phyloP scores from a whole-genome alignment of 2,329 filamentous ascomycete species.

The Fusarium circinatum region DNA sequence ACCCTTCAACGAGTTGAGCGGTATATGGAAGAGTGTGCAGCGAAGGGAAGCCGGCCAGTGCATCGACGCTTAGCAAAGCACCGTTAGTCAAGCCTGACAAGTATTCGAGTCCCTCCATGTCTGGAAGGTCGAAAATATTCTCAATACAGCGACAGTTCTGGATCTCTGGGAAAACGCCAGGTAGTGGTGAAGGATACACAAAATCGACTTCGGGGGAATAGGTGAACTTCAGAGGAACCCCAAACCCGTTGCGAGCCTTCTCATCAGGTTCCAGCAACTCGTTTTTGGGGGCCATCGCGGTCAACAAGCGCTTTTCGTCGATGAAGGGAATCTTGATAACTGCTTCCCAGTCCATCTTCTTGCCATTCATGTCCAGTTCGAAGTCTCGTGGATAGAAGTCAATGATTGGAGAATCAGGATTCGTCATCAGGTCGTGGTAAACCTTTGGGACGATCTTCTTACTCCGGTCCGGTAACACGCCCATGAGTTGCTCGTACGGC shows the following conservation, averaged over 20 bases:
- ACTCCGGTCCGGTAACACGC: conserved; percentile 94
- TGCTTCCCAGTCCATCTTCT: conserved; percentile 99
- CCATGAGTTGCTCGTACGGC: conserved; percentile 97
- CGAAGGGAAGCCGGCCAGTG: conserved; percentile 94
- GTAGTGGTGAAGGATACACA: conserved; percentile 86
- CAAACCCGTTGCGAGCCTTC: conserved; percentile 86
- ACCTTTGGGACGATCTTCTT: conserved; percentile 92
- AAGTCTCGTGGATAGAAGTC: conserved; percentile 99
- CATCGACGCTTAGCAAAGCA: conserved; percentile 81
- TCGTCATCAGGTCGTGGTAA: conserved; percentile 94
- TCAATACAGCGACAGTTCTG: conserved; percentile 89
- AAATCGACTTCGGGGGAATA: conserved; percentile 82
- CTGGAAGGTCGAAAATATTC: conserved; percentile 95
- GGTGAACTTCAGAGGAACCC: conserved; percentile 91
- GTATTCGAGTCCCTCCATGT: conserved; percentile 88
- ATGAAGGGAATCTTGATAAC: conserved; percentile 99
- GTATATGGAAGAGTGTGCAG: conserved; percentile 86
- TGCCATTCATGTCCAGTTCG: conserved; percentile 98
- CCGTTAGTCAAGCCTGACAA: conserved; percentile 86
- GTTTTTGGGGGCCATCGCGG: conserved; percentile 88
- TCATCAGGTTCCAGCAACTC: conserved; percentile 80
- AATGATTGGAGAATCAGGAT: conserved; percentile 88
- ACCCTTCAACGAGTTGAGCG: conserved; percentile 75
- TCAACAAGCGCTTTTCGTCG: conserved; percentile 85
- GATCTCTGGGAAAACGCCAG: conserved; percentile 91